These are phyloP conservation scores for Epichloe aotearoae DNA, from an alignment of 2,329 filamentous ascomycete genomes.

Conservation along the genomic window DNA sequence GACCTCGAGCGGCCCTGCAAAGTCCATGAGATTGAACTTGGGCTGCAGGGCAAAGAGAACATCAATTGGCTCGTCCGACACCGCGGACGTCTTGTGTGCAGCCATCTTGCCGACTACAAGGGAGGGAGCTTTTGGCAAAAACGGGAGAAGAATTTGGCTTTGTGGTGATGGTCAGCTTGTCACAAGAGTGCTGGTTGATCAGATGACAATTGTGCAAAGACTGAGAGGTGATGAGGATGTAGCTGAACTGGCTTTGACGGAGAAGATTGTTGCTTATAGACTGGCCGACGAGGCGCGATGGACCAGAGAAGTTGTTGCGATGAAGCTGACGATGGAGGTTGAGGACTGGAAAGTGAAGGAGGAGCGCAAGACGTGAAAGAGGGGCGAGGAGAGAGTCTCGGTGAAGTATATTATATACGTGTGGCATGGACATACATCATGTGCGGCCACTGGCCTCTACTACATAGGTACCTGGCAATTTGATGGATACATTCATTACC, in stretches of 20 bases:
- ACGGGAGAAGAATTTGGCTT: slow-evolving; percentile 2
- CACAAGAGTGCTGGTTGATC: neutral
- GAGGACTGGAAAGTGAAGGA: too few species aligned
- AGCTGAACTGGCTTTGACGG: neutral
- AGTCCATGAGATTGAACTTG: slow-evolving; percentile 47
- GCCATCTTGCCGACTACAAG: slow-evolving; percentile 32
- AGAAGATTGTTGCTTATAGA: neutral
- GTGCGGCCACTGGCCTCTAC: too few species aligned
- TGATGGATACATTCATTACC: neutral
- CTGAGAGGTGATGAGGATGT: neutral
- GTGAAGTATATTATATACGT: too few species aligned
- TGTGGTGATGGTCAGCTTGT: neutral
- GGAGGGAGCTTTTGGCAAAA: slow-evolving; percentile 6
- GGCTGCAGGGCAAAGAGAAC: slow-evolving; percentile 47
- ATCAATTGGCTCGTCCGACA: slow-evolving; percentile 42
- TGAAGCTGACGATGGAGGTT: neutral
- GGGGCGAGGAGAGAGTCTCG: too few species aligned
- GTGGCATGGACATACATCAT: too few species aligned
- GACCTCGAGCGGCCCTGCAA: slow-evolving; percentile 41
- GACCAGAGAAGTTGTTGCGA: neutral
- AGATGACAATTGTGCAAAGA: neutral
- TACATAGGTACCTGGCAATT: too few species aligned
- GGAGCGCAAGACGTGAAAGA: too few species aligned
- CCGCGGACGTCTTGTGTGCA: slow-evolving; percentile 43
- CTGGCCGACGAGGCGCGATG: neutral